Evolutionary conservation across 2,329 filamentous ascomycete species (phyloP).

Genomic region (Fusarium fracticaudum): DNA sequence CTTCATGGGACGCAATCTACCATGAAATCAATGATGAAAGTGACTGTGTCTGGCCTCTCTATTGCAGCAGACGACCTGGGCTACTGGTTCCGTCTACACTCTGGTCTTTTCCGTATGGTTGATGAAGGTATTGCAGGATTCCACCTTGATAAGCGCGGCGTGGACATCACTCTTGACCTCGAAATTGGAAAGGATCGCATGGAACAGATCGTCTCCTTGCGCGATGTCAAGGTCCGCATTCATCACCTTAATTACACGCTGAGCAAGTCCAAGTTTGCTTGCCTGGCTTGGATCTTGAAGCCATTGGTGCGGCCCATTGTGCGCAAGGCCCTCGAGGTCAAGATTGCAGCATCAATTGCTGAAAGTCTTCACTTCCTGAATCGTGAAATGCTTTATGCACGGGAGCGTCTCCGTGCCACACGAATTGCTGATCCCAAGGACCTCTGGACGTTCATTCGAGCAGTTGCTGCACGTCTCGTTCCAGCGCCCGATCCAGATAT

Average conservation of each 20-base stretch:
- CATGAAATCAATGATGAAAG: slow-evolving; percentile 76
- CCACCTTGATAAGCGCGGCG: slow-evolving; percentile 83
- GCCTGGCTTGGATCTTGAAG: slow-evolving; percentile 84
- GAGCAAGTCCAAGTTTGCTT: slow-evolving; percentile 77
- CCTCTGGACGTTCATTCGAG: slow-evolving; percentile 82
- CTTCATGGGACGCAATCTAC: slow-evolving; percentile 68
- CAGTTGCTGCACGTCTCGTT: slow-evolving; percentile 78
- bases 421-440: slow-evolving; percentile 83
- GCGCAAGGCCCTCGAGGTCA: slow-evolving; percentile 79
- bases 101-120: slow-evolving; percentile 76
- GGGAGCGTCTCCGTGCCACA: slow-evolving; percentile 86
- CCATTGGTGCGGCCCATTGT: slow-evolving; percentile 84
- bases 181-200: slow-evolving; percentile 81
- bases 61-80: slow-evolving; percentile 87
- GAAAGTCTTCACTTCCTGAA: slow-evolving; percentile 79
- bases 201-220: slow-evolving; percentile 83
- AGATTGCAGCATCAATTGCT: slow-evolving; percentile 77
- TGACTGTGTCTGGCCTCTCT: slow-evolving; percentile 85
- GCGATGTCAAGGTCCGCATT: slow-evolving; percentile 79
- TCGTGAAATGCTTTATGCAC: slow-evolving; percentile 84
- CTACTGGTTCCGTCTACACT: slow-evolving; percentile 86
- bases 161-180: slow-evolving; percentile 86
- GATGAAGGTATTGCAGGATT: slow-evolving; percentile 90
- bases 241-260: slow-evolving; percentile 88
- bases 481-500: slow-evolving; percentile 80